Evolutionary conservation across 2,329 filamentous ascomycete species (phyloP).

Genomic region (Neonectria ditissima): DNA sequence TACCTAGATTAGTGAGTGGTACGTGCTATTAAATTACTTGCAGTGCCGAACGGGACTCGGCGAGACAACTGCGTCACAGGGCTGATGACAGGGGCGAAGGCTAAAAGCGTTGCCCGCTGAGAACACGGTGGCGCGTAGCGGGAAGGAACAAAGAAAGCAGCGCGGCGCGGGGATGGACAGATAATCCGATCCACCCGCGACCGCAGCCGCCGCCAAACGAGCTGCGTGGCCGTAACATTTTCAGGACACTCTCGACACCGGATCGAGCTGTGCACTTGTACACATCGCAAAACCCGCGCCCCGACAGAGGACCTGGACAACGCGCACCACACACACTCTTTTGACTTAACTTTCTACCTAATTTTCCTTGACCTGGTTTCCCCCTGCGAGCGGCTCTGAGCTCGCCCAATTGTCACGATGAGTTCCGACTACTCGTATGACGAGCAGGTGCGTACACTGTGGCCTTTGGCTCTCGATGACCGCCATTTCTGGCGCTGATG

Average conservation of each 20-base stretch:
- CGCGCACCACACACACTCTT: slow-evolving; percentile 15
- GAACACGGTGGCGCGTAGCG: slow-evolving; percentile 51
- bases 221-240: slow-evolving; percentile 49
- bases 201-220: slow-evolving; percentile 22
- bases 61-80: slow-evolving; percentile 29
- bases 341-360: slow-evolving; percentile 27
- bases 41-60: neutral
- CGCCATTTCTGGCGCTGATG: neutral
- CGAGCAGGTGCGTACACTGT: slow-evolving; percentile 74
- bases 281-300: slow-evolving; percentile 16
- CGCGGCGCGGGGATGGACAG: slow-evolving; percentile 44
- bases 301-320: slow-evolving; percentile 13
- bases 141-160: slow-evolving; percentile 17
- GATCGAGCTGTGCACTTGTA: slow-evolving; percentile 27
- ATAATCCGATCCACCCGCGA: slow-evolving; percentile 47
- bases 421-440: slow-evolving; percentile 98
- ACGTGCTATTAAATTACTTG: no score
- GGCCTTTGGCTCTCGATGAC: neutral
- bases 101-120: slow-evolving; percentile 35
- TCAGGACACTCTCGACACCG: slow-evolving; percentile 39
- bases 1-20: no score
- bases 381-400: slow-evolving; percentile 49
- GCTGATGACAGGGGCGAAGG: slow-evolving; percentile 23
- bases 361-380: slow-evolving; percentile 14
- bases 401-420: slow-evolving; percentile 68